Percentiles rank a stretch among this genome's conserved stretches.
Conservation (phyloP, 768 basidiomycete genomes). For the Cystobasidium ongulense region DNA sequence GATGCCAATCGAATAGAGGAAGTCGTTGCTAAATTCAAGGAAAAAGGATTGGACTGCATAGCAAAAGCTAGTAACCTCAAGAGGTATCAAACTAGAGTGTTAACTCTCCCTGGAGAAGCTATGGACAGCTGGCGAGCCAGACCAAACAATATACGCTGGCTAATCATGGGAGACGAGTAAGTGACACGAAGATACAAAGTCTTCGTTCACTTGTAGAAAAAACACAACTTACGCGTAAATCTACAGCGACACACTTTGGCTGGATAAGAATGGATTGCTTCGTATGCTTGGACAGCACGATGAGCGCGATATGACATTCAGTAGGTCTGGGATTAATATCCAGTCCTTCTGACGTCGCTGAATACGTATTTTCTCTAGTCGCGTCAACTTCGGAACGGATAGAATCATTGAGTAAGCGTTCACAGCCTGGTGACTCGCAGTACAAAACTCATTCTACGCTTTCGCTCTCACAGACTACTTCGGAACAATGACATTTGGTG, state of each 20-base stretch:
- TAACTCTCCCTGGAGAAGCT: not conserved
- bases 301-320: not conserved
- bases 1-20: not conserved
- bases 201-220: no score
- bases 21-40: not conserved
- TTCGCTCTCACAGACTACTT: not conserved
- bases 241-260: not conserved
- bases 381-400: not conserved
- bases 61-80: not conserved
- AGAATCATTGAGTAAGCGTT: not conserved
- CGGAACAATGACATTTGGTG: not conserved
- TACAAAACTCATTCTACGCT: not conserved
- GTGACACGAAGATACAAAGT: no score
- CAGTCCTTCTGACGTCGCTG: no score
- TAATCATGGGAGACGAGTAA: conserved; percentile 4
- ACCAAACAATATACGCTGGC: not conserved
- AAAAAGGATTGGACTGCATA: not conserved
- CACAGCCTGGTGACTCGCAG: not conserved
- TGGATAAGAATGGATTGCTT: not conserved
- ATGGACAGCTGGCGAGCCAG: not conserved
- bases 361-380: not conserved
- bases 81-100: not conserved
- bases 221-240: no score
- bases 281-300: not conserved
- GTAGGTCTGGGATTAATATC: not conserved